Conservation (phyloP, 2,329 filamentous ascomycete species). For the Colletotrichum phormii region DNA sequence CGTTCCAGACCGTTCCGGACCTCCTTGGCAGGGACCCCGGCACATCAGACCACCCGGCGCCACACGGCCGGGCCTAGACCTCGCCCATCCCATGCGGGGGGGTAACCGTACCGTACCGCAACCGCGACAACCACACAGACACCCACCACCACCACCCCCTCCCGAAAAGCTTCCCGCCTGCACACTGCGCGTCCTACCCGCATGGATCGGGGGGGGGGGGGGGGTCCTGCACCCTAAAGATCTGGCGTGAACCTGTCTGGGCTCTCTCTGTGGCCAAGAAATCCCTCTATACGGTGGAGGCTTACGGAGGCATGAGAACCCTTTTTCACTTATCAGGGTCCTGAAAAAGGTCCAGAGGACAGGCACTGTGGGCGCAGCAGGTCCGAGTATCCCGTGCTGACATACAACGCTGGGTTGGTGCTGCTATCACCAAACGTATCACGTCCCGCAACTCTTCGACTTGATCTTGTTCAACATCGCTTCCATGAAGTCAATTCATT, state of each 20-base stretch:
- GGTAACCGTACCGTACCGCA: background rate
- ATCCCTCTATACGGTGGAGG: background rate
- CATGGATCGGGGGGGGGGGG: conserved; percentile 26
- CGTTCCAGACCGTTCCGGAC: conserved; percentile 31
- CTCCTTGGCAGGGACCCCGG: conserved; percentile 29
- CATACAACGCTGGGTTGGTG: background rate
- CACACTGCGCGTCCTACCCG: conserved; percentile 11
- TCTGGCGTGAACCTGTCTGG: no score
- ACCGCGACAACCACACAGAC: conserved; percentile 8
- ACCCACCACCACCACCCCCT: background rate
- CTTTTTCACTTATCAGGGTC: no score
- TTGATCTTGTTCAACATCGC: background rate
- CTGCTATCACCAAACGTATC: conserved; percentile 2
- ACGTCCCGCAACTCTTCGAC: background rate
- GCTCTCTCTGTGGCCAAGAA: background rate
- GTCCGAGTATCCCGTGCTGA: conserved; percentile 11
- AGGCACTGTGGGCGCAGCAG: background rate
- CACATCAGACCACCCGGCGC: conserved; percentile 23
- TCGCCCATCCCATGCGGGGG: conserved; percentile 19
- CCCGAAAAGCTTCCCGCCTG: background rate
- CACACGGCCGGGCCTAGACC: conserved; percentile 31
- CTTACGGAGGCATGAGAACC: background rate
- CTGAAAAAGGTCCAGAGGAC: no score
- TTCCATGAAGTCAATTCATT: background rate
- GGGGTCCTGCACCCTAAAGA: conserved; percentile 12